Percentiles rank a stretch among this genome's conserved stretches.
These are phyloP conservation scores for Tetrapisispora nanseiensis DNA, from an alignment of 805 yeast genomes.

Conservation along the genomic window DNA sequence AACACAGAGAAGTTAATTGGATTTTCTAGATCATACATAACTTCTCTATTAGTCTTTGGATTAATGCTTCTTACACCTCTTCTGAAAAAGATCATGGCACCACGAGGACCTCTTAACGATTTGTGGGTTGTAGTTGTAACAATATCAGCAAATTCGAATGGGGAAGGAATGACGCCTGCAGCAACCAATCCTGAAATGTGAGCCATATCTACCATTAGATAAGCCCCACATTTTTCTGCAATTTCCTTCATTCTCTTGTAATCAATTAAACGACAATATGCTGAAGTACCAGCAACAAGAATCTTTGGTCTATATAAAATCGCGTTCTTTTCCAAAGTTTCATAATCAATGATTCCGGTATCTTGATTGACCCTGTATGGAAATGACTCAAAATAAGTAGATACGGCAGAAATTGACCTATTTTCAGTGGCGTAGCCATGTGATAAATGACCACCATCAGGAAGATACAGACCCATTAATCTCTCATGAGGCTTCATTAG, in stretches of 20 bases:
- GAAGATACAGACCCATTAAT: constrained; percentile 94
- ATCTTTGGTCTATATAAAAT: constrained; percentile 90
- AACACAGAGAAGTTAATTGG: constrained; percentile 96
- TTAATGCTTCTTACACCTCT: constrained; percentile 82
- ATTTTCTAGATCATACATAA: constrained; percentile 82
- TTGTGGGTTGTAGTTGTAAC: constrained; percentile 99
- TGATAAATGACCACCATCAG: constrained; percentile 97
- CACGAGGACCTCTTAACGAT: constrained; percentile 98
- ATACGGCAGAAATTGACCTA: constrained; percentile 88
- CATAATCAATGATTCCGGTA: constrained; percentile 95
- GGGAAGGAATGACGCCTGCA: constrained; percentile 92
- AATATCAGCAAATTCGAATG: constrained; percentile 93
- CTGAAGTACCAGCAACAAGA: constrained; percentile 95
- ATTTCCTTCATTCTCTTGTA: constrained; percentile 93
- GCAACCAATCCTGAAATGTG: constrained; percentile 94
- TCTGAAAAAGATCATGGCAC: constrained; percentile 99
- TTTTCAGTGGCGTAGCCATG: constrained; percentile 96
- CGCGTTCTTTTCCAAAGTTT: constrained; percentile 86
- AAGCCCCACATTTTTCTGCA: constrained; percentile 96
- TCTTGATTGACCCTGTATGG: constrained; percentile 89
- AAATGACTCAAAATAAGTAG: constrained; percentile 96
- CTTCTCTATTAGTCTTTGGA: constrained; percentile 86
- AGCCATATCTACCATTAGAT: constrained; percentile 95
- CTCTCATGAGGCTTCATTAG: constrained; percentile 92
- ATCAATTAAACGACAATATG: constrained; percentile 93